A percentile compares a stretch with the other conserved stretches of the same genome.
These are phyloP conservation scores for Chlorella ohadii DNA, from an alignment of 139 green algal genomes.

Conservation along the genomic window DNA sequence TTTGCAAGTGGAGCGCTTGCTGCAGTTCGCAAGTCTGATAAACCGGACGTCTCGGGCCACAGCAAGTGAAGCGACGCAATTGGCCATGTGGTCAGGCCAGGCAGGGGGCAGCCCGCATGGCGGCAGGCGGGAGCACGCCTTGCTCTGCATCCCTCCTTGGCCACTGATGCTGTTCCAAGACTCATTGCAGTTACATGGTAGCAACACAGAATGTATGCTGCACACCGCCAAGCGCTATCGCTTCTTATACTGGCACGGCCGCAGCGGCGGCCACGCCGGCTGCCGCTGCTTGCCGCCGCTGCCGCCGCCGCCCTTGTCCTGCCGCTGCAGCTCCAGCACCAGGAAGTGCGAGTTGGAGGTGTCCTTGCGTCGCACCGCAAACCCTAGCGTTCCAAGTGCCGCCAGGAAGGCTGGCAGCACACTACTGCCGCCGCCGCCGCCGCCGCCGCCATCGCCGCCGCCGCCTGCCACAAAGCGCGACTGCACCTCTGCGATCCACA, in stretches of 20 bases:
- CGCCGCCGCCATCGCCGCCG: neutral
- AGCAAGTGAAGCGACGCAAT: no score
- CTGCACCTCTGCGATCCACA: slow-evolving; percentile 97
- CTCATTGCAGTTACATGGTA: neutral
- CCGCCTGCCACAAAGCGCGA: slow-evolving; percentile 44
- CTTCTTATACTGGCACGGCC: slow-evolving; percentile 51
- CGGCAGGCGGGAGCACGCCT: no score
- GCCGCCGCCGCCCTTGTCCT: neutral
- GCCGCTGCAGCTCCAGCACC: slow-evolving; percentile 67
- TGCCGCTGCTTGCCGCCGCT: neutral
- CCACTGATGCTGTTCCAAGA: no score
- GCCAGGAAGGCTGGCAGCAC: slow-evolving; percentile 66
- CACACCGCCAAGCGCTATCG: slow-evolving; percentile 11
- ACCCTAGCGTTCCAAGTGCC: slow-evolving; percentile 68
- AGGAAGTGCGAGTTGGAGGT: slow-evolving; percentile 85
- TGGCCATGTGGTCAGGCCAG: no score
- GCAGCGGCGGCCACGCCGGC: slow-evolving; percentile 37
- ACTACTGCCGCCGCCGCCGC: slow-evolving; percentile 28
- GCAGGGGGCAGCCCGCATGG: no score
- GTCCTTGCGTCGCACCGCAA: slow-evolving; percentile 62
- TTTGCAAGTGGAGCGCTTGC: no score
- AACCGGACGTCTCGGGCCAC: no score
- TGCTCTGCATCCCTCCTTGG: no score
- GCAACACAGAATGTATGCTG: neutral
- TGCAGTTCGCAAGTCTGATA: no score